A percentile compares a stretch with the other conserved stretches of the same genome.
Conservation (phyloP, 2,329 filamentous ascomycete genomes). For the Aaosphaeria arxii region DNA sequence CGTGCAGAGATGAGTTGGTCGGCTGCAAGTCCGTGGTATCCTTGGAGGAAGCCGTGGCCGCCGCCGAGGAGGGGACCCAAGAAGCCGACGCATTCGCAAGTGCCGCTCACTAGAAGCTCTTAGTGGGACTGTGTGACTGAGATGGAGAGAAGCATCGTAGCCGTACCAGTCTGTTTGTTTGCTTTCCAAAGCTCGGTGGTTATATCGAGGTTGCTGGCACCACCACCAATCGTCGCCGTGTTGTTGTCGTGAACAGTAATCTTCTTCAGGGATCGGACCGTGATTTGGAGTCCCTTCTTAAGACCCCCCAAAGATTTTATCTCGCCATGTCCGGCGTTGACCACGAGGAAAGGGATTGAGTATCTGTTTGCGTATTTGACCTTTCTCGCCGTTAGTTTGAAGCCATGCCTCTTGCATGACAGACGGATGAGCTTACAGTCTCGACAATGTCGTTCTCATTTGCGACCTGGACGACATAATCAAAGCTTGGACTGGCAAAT, state of each 20-base stretch:
- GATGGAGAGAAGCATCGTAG: too few relatives aligned
- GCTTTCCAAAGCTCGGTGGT: neutral
- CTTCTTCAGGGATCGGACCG: neutral
- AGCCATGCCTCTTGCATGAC: neutral
- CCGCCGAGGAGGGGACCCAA: constrained; percentile 57
- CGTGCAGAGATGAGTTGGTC: constrained; percentile 21
- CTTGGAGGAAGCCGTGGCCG: constrained; percentile 56
- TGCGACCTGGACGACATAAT: neutral
- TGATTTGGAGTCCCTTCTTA: neutral
- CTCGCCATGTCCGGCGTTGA: neutral
- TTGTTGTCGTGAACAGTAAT: neutral
- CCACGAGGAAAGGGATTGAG: neutral
- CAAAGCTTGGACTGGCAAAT: neutral
- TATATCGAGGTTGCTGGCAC: neutral
- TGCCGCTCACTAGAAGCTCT: constrained; percentile 9
- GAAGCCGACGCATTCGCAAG: constrained; percentile 43
- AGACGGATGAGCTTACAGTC: neutral
- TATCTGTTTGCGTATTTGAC: neutral
- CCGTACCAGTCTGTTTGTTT: neutral
- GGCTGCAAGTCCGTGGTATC: constrained; percentile 38
- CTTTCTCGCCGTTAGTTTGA: neutral
- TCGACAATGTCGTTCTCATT: neutral
- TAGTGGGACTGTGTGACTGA: neutral
- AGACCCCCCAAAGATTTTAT: neutral
- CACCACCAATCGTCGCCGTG: neutral